Base-by-base conservation (phyloP, 768 basidiomycete species). In the Lactifluus pinguis region DNA sequence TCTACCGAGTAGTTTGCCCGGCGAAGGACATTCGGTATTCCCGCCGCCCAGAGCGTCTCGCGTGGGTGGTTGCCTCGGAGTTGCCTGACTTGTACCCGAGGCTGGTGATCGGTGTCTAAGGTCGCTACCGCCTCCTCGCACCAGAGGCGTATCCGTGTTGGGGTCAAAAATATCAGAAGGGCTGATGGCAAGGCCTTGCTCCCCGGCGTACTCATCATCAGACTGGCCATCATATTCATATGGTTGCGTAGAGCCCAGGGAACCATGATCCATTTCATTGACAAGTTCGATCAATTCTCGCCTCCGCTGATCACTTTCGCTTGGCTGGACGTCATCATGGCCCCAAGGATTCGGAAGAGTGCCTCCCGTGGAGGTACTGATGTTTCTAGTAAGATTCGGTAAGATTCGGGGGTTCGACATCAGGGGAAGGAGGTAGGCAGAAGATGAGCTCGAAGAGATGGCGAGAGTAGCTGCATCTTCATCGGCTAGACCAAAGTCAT, bases 101-200 rank as follows among this genome's bases (percentile, higher is more conserved):
- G 44, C 32, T 0, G 55, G 38, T 34, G 50, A 52, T 15, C 19
- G 34, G 21, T n/a, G 60, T 36, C 42, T 44, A 36, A 17, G 36
- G 32, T 52, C 42, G 6, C 30, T 29, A 3, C 52, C 44, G 34
- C 34, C 39, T 1, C 36, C 44, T 52, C 38, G 50, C 39, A 45
- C 57, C 25, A 57, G 29, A 44, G 55, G 39, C n/a, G 29, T 25
- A 32, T 56, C 19, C 29, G 38, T 15, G 10, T 25, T 57, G 13
- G 21, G 34, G 19, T 47, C 39, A 30, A 62, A 57, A 8, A 58
- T 21, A 30, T 57, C 62, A 9, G 65, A 66, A 25, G 58, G 57
- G 32, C 65, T 66, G 52, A 66, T 64, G n/a, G 65, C 65, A 29
- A 66, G 51, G 7, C 65, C 63, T 76, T 74, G 57, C 70, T 73